Conservation (phyloP, 1,139 yeast genomes). For the Hansenula anomala region DNA sequence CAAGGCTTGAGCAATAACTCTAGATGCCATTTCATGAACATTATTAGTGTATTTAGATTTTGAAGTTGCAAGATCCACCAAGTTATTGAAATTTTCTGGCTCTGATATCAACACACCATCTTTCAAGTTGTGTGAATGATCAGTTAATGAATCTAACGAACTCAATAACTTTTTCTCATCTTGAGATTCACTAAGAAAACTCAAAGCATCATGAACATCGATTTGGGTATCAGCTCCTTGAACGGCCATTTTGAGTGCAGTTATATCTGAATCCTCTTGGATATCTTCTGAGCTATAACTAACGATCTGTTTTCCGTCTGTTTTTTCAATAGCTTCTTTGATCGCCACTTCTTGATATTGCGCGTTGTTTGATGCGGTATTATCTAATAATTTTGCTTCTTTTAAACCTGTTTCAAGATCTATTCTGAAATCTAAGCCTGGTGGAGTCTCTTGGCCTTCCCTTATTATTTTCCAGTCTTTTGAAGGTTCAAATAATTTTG, state of each 20-base stretch:
- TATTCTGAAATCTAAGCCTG: conserved; percentile 70
- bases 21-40: conserved; percentile 40
- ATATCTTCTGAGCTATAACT: conserved; percentile 10
- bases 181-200: conserved; percentile 2
- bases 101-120: conserved; percentile 20
- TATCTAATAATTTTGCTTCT: conserved; percentile 58
- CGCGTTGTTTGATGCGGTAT: background rate
- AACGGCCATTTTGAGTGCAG: conserved; percentile 15
- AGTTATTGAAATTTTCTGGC: conserved; percentile 6
- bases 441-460: conserved; percentile 69
- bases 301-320: conserved; percentile 12
- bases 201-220: conserved; percentile 17
- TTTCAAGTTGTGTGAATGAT: conserved; percentile 21
- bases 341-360: conserved; percentile 5
- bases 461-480: conserved; percentile 63
- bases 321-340: conserved; percentile 15
- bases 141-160: conserved; percentile 18
- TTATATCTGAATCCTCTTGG: conserved; percentile 16
- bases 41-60: conserved; percentile 6
- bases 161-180: conserved; percentile 3
- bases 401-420: conserved; percentile 62
- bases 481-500: conserved; percentile 55
- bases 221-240: conserved; percentile 10
- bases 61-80: conserved; percentile 8
- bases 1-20: conserved; percentile 53